phyloP scores from a whole-genome alignment of 345 rosid genomes.

The Ailanthus altissimus region DNA sequence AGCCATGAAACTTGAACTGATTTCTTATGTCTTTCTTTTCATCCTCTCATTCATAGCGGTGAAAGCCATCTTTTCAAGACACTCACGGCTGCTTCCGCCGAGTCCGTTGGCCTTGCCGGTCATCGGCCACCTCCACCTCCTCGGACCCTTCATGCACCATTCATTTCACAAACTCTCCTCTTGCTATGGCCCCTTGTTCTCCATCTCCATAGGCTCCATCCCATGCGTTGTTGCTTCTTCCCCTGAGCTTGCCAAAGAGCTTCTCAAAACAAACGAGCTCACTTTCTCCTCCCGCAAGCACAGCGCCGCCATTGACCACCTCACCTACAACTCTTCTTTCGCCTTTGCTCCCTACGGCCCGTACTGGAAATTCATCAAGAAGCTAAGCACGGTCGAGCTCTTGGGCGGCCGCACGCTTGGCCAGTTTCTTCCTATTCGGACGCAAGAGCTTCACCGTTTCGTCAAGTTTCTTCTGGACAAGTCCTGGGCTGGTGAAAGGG shows the following conservation, averaged over 20 bases:
- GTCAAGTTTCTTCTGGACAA: constrained; percentile 19
- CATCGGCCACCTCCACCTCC: constrained; percentile 52
- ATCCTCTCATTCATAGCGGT: not conserved
- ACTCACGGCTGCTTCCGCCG: constrained; percentile 33
- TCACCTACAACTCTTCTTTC: constrained; percentile 46
- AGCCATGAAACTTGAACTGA: constrained; percentile 4
- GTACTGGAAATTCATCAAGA: constrained; percentile 52
- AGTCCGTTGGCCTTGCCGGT: constrained; percentile 41
- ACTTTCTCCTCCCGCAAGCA: constrained; percentile 37
- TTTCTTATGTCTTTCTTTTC: not conserved
- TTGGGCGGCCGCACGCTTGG: constrained; percentile 37
- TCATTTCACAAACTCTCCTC: constrained; percentile 30
- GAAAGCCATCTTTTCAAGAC: not conserved
- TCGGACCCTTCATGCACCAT: constrained; percentile 39
- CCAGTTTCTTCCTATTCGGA: constrained; percentile 41
- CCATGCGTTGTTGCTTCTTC: constrained; percentile 40
- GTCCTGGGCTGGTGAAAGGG: constrained; percentile 19
- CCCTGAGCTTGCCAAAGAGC: constrained; percentile 38
- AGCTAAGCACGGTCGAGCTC: constrained; percentile 44
- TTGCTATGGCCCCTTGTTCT: constrained; percentile 36
- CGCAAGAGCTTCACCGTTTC: constrained; percentile 26
- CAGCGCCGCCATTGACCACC: constrained; percentile 38
- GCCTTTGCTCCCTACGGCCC: constrained; percentile 47
- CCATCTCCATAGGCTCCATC: constrained; percentile 40
- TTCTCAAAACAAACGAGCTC: constrained; percentile 41